Conservation (phyloP, 2,329 filamentous ascomycete genomes). For the Aspergillus sp. region DNA sequence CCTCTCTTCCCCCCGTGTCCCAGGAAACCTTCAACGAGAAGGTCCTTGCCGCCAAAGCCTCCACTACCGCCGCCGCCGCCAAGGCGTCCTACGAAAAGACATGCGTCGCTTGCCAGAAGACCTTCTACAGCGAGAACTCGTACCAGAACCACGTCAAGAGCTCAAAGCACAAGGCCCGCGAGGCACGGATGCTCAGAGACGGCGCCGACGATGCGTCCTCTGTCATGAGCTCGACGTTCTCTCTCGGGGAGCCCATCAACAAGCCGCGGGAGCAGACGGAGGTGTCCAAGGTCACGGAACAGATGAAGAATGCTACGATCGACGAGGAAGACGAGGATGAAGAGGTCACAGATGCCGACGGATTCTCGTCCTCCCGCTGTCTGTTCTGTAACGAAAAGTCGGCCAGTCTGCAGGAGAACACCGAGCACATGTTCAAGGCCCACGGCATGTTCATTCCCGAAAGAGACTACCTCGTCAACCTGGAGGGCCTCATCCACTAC, state of each 20-base stretch:
- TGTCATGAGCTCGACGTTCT: slow-evolving; percentile 87
- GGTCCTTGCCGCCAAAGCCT: slow-evolving; percentile 85
- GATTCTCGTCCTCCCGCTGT: slow-evolving; percentile 59
- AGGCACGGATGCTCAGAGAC: slow-evolving; percentile 50
- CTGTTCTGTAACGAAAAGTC: slow-evolving; percentile 92
- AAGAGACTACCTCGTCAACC: slow-evolving; percentile 74
- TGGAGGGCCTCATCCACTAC: slow-evolving; percentile 76
- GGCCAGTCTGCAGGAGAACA: slow-evolving; percentile 70
- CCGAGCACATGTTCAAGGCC: slow-evolving; percentile 84
- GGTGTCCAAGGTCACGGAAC: slow-evolving; percentile 74
- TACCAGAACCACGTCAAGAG: slow-evolving; percentile 90
- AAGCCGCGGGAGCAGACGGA: slow-evolving; percentile 63
- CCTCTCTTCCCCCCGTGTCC: slow-evolving; percentile 83
- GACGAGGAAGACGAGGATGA: slow-evolving; percentile 54
- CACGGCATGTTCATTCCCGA: slow-evolving; percentile 98
- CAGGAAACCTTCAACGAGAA: slow-evolving; percentile 95
- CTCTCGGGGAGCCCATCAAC: slow-evolving; percentile 74
- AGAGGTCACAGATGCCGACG: slow-evolving; percentile 44
- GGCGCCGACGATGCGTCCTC: slow-evolving; percentile 70
- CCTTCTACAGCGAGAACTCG: slow-evolving; percentile 94
- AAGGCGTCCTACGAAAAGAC: slow-evolving; percentile 84
- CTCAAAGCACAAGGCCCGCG: slow-evolving; percentile 78
- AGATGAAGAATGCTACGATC: slow-evolving; percentile 65
- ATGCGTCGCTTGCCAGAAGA: slow-evolving; percentile 82
- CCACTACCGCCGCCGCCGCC: slow-evolving; percentile 77